phyloP scores from a whole-genome alignment of 805 yeast species.

The Geotrichum ghanense region DNA sequence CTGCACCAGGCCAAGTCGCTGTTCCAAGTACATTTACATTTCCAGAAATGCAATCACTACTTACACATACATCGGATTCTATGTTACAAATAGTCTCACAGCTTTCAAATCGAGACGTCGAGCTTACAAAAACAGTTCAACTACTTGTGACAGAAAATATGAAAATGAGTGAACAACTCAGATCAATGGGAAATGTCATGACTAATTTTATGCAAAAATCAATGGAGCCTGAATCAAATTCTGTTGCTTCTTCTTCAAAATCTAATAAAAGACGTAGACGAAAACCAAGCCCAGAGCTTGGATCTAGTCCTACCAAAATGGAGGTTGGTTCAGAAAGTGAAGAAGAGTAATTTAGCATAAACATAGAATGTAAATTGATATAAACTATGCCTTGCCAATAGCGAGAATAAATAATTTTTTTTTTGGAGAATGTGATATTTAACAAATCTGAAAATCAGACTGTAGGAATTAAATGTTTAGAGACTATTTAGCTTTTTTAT shows the following conservation, averaged over 20 bases:
- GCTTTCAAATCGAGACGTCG: neutral
- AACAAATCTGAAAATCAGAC: too few relatives aligned
- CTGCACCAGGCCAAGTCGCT: too few relatives aligned
- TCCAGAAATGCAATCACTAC: neutral
- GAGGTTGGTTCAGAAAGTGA: neutral
- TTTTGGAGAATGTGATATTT: too few relatives aligned
- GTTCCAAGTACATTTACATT: too few relatives aligned
- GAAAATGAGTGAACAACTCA: neutral
- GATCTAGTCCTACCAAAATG: neutral
- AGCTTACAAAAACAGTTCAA: neutral
- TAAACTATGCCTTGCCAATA: too few relatives aligned
- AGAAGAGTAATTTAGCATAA: too few relatives aligned
- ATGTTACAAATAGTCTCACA: neutral
- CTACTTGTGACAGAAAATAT: neutral
- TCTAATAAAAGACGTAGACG: neutral
- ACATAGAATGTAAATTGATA: too few relatives aligned
- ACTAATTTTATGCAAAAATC: neutral
- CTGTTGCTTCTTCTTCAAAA: too few relatives aligned
- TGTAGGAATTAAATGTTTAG: too few relatives aligned
- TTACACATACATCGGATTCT: neutral
- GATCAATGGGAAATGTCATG: neutral
- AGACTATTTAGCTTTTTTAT: too few relatives aligned
- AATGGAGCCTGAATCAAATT: neutral
- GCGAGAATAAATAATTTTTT: too few relatives aligned
- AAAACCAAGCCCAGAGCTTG: neutral